Percentiles rank a stretch among this genome's conserved stretches.
These are phyloP conservation scores for Trametes cinnabarina DNA, from an alignment of 768 basidiomycete species.

Conservation along the genomic window DNA sequence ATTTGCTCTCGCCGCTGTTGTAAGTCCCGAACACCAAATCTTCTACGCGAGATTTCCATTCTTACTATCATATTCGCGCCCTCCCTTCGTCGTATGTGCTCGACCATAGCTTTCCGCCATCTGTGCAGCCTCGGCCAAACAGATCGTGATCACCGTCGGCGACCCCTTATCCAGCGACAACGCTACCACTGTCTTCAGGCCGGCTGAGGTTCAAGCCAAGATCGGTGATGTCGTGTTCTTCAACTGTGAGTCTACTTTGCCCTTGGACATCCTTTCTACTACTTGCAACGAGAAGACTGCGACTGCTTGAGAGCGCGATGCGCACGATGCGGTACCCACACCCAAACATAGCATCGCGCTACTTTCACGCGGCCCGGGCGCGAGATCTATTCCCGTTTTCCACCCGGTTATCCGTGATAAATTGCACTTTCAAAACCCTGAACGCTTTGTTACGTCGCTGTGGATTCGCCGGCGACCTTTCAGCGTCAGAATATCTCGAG, in stretches of 20 bases:
- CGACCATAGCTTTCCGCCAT: constrained; percentile 15
- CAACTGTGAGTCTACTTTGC: constrained; percentile 44
- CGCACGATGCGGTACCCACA: background rate
- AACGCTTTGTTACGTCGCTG: background rate
- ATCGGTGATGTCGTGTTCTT: constrained; percentile 52
- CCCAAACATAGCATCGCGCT: background rate
- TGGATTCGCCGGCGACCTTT: background rate
- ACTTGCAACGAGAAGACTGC: no score
- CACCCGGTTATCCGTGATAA: background rate
- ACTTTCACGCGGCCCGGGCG: background rate
- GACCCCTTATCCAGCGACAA: constrained; percentile 46
- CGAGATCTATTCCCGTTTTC: background rate
- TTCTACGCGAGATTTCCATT: background rate
- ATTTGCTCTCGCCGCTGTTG: constrained; percentile 19
- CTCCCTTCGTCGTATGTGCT: background rate
- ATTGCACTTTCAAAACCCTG: background rate
- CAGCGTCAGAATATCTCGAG: no score
- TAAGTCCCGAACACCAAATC: constrained; percentile 19
- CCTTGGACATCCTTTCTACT: no score
- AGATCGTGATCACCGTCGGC: constrained; percentile 43
- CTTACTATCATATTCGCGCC: background rate
- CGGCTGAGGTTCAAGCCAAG: constrained; percentile 41
- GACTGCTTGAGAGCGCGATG: background rate
- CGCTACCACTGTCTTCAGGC: constrained; percentile 45
- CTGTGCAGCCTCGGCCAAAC: constrained; percentile 33